Base-by-base conservation (phyloP, 257 asterid genomes). In the Solanum raphanifolium region DNA sequence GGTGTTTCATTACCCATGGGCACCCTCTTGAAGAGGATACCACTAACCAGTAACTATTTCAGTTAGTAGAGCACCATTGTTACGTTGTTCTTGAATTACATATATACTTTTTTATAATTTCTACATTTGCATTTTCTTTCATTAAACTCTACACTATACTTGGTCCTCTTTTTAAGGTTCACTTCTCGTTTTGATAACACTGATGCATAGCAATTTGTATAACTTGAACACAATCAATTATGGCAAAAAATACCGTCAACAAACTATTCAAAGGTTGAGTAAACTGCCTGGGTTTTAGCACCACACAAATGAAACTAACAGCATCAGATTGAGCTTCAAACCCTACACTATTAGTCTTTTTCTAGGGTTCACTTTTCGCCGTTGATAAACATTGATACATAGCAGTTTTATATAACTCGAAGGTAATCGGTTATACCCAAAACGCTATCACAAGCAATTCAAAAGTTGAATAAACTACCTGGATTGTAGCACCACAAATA, bases 401-500 rank as follows among this genome's bases (percentile, higher is more conserved):
- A 68, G 11, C 74, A 27, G 16, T 71, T 18, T 32, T 8, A 5
- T 71, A 8, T 15, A 71, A 71, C 12, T 71, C 0, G n/a, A 71
- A 71, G n/a, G 4, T 1, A 71, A 31, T 71, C 6, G 0, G 6
- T 31, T 15, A 7, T 71, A 20, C 13, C 78, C 78, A 16, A 71
- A 71, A 71, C n/a, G 5, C 75, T 13, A 15, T 18, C 76, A 69
- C 39, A 62, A 62, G 48, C 13, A 23, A 68, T 68, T 83, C 13
- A 39, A 35, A 29, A 9, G 35, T 9, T 39, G 66, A 74, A 36
- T 68, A 68, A 68, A 68, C 25, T 90, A 97, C 99, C 88, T 96
- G 99, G 74, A 95, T 96, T 92, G 94, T 95, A 69, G 98, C 96
- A 86, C 98, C 98, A 86, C 98, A 97, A 36, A 97, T 95, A 84